Conservation (phyloP, 2,329 filamentous ascomycete species). For the Myriangium duriaei region DNA sequence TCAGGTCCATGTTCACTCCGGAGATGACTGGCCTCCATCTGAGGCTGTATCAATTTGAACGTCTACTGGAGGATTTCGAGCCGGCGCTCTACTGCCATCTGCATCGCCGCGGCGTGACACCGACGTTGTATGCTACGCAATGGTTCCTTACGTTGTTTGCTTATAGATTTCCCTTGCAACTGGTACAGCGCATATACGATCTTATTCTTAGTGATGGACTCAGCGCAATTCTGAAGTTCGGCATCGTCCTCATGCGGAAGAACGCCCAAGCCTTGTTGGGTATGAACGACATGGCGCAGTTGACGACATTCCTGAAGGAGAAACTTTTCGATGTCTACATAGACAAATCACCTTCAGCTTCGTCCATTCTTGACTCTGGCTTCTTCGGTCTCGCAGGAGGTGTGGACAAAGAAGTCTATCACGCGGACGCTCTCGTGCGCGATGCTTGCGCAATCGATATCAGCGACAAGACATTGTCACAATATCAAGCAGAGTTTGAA, state of each 20-base stretch:
- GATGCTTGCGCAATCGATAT: conserved; percentile 85
- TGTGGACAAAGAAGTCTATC: conserved; percentile 89
- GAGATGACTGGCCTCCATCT: conserved; percentile 96
- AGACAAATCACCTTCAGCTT: conserved; percentile 83
- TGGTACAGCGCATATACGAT: conserved; percentile 94
- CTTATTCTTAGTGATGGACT: conserved; percentile 87
- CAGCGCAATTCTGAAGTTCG: conserved; percentile 80
- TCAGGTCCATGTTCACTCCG: conserved; percentile 84
- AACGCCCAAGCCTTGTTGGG: conserved; percentile 65
- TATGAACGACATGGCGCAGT: conserved; percentile 81
- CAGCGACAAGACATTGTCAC: conserved; percentile 66
- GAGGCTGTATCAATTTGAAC: conserved; percentile 88
- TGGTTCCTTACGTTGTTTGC: conserved; percentile 99
- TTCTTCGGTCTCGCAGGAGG: conserved; percentile 91
- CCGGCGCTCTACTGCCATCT: conserved; percentile 92
- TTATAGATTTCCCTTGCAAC: conserved; percentile 90
- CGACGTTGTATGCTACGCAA: conserved; percentile 91
- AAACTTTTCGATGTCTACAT: conserved; percentile 94
- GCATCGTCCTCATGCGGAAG: conserved; percentile 91
- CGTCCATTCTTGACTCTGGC: conserved; percentile 84
- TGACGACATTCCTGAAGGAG: conserved; percentile 87
- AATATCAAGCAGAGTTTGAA: conserved; percentile 81
- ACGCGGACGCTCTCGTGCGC: conserved; percentile 82
- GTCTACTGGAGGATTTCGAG: conserved; percentile 83
- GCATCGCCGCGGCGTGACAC: conserved; percentile 71